Conservation (phyloP, 2,329 filamentous ascomycete species). For the Ophiostoma perfectum region DNA sequence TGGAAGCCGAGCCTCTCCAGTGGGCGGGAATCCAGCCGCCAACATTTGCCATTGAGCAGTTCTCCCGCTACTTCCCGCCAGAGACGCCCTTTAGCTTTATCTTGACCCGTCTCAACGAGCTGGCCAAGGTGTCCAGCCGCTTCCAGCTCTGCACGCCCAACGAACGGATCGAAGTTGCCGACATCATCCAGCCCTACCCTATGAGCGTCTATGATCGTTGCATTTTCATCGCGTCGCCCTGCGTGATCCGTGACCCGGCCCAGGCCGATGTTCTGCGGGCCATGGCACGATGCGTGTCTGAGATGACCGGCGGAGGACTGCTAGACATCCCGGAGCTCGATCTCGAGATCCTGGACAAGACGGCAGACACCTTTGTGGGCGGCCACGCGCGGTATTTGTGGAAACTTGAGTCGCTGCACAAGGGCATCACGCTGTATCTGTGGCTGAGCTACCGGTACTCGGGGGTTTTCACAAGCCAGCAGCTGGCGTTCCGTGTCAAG, state of each 20-base stretch:
- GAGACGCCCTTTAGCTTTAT: constrained; percentile 80
- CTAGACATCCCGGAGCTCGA: constrained; percentile 66
- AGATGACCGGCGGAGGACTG: constrained; percentile 60
- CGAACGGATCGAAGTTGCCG: constrained; percentile 61
- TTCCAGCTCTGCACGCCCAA: constrained; percentile 66
- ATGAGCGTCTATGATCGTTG: constrained; percentile 70
- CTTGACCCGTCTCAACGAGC: constrained; percentile 65
- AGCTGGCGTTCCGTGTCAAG: constrained; percentile 75
- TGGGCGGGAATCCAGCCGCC: constrained; percentile 73
- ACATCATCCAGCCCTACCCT: constrained; percentile 65
- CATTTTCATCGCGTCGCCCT: constrained; percentile 67
- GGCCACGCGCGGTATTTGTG: constrained; percentile 54
- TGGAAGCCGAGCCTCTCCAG: constrained; percentile 59
- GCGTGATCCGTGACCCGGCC: constrained; percentile 47
- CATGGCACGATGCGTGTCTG: constrained; percentile 64
- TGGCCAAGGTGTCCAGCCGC: constrained; percentile 56
- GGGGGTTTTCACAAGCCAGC: constrained; percentile 70
- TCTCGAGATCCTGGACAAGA: constrained; percentile 67
- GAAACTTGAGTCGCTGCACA: constrained; percentile 72
- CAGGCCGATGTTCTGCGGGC: constrained; percentile 51
- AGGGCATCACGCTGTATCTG: constrained; percentile 75
- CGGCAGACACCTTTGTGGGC: constrained; percentile 38
- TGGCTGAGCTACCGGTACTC: constrained; percentile 90
- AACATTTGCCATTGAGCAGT: constrained; percentile 62
- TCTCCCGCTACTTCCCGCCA: constrained; percentile 75